Conservation (phyloP, 2,329 filamentous ascomycete species). For the Ustilaginoidea virens region DNA sequence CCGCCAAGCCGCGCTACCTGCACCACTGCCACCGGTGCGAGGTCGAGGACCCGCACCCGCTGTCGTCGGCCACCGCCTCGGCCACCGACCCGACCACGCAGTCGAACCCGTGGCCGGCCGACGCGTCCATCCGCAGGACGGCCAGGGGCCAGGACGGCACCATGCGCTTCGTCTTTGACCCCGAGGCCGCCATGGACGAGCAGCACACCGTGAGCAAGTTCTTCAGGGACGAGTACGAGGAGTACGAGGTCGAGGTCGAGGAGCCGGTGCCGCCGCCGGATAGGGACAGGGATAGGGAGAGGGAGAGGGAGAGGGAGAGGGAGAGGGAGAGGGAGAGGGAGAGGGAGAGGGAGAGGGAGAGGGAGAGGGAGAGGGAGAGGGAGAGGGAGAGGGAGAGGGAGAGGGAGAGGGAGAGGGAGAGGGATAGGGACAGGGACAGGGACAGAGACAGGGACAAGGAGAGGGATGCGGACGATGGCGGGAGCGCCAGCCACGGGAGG, state of each 20-base stretch:
- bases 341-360: too few species aligned
- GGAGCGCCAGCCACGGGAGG: constrained; percentile 4
- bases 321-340: too few species aligned
- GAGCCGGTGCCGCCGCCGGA: constrained; percentile 30
- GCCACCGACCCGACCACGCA: constrained; percentile 10
- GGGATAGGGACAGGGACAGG: constrained; percentile 29
- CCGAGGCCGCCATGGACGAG: constrained; percentile 58
- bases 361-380: too few species aligned
- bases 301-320: constrained; percentile 11
- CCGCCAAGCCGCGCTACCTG: constrained; percentile 47
- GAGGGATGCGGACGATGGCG: neutral
- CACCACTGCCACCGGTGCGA: constrained; percentile 40
- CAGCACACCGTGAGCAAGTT: constrained; percentile 50
- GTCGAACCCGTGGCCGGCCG: constrained; percentile 22
- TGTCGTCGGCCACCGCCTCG: constrained; percentile 13
- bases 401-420: constrained; percentile 69
- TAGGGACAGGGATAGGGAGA: constrained; percentile 5
- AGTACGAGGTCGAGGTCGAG: constrained; percentile 66
- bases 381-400: constrained; percentile 48
- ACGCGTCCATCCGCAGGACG: constrained; percentile 15
- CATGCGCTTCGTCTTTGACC: constrained; percentile 78
- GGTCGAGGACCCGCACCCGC: constrained; percentile 18
- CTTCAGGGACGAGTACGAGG: constrained; percentile 60
- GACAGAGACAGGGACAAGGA: constrained; percentile 8
- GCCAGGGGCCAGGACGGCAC: constrained; percentile 49